Base-by-base conservation (phyloP, 2,329 filamentous ascomycete genomes). In the Pseudopithomyces chartarum region DNA sequence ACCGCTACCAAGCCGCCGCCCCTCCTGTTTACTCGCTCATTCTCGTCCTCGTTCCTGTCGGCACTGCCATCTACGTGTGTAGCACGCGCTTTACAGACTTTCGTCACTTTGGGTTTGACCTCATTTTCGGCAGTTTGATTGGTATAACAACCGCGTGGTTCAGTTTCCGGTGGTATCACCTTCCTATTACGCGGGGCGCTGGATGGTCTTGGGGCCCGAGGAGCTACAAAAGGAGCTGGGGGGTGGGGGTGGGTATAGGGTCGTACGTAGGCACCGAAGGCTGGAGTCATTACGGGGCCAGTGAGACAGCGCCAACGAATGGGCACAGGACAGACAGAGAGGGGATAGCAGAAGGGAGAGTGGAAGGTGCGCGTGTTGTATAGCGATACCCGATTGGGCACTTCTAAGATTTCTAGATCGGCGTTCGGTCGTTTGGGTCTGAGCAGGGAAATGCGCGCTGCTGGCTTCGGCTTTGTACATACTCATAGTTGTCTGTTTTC, bases 151-250 rank as follows among this genome's bases (percentile, higher is more conserved):
- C 85, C 36, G 85, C 90, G 19, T 87, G 88, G 72, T 87, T 94
- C 64, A 85, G 88, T 2, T 97, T 97, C 79, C 83, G 90, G 22
- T 91, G 89, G 79, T 97, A 97, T 71, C 92, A 97, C 71, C 79
- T 95, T 10, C 91, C 92, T 0, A 87, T 96, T 60, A 81, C 80
- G 19, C 82, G 84, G n/a, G 92, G 92, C 6, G 90, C 89, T 1
- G 93, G 93, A 13, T 97, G 92, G 92, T 87, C 91, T 0, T 97
- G 92, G 93, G 92, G 90, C 2, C 88, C 92, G 0, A 83, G 93
- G 49, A 90, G 85, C 67, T 80, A 81, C 42, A 83, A 88, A 52
- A 83, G 91, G 59, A 90, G 91, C 0, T 97, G 93, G 73, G 92
- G 89, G 81, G 87, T 90, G 17, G 90, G 90, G 12, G 83, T 91